Percentiles rank a stretch among this genome's conserved stretches.
These are phyloP conservation scores for Tulasnella sp. DNA, from an alignment of 768 basidiomycete species.

Conservation along the genomic window DNA sequence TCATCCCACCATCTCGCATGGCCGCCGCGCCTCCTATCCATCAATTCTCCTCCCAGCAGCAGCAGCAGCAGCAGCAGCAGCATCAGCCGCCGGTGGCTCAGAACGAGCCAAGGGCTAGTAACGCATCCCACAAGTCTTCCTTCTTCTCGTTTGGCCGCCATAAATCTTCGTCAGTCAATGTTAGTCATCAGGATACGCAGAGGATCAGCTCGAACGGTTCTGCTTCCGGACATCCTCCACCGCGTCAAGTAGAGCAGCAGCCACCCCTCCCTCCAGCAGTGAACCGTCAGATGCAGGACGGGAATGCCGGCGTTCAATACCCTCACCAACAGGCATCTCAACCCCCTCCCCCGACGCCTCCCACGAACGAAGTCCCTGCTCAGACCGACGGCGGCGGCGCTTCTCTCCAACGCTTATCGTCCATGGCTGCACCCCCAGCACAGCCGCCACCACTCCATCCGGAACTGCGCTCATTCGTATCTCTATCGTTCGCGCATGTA, in stretches of 20 bases:
- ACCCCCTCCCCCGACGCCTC: not conserved
- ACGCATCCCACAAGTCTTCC: not conserved
- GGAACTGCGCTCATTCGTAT: conserved; percentile 18
- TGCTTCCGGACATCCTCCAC: not conserved
- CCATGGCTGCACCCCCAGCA: conserved; percentile 1
- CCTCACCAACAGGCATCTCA: not conserved
- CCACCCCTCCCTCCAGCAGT: not conserved
- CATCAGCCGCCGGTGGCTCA: not conserved
- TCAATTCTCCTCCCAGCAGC: not conserved
- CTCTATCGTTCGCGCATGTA: conserved; percentile 31
- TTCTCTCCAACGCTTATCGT: not conserved
- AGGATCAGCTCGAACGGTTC: conserved; percentile 8
- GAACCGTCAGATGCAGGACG: not conserved
- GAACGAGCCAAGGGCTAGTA: not conserved
- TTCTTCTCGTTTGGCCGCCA: conserved; percentile 15
- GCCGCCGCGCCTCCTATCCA: not conserved
- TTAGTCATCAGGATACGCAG: not conserved
- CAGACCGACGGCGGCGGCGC: no score
- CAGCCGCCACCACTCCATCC: conserved; percentile 18
- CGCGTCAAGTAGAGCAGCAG: not conserved
- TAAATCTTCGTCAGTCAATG: conserved; percentile 1
- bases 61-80: not conserved
- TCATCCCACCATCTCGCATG: not conserved
- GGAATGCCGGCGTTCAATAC: not conserved
- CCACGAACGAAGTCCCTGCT: not conserved